phyloP scores from a whole-genome alignment of 148 eudicot species.

The Rhododendron ferrugineum region DNA sequence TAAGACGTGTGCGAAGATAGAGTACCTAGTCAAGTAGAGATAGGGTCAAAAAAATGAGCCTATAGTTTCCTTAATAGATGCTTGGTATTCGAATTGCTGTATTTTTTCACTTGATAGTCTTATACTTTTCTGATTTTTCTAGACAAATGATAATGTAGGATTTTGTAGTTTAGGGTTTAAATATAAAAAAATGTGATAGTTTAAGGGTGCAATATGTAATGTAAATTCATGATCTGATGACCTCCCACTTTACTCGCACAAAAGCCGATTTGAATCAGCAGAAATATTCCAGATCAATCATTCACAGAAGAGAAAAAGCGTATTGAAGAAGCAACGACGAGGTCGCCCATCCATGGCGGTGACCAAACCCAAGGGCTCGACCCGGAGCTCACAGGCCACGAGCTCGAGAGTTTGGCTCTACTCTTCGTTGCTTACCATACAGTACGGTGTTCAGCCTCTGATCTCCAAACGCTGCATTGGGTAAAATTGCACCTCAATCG shows the following conservation, averaged over 20 bases:
- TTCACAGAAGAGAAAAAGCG: neutral
- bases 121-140: too few relatives aligned
- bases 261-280: neutral
- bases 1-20: neutral
- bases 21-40: neutral
- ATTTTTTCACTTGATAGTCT: neutral
- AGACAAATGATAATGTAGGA: too few relatives aligned
- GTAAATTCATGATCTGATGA: neutral
- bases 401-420: slow-evolving; percentile 15
- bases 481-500: neutral
- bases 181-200: too few relatives aligned
- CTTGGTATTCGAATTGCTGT: neutral
- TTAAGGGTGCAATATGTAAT: too few relatives aligned
- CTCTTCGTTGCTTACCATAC: slow-evolving; percentile 16
- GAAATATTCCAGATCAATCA: neutral
- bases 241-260: neutral
- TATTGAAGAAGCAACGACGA: neutral
- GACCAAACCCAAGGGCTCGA: slow-evolving; percentile 9
- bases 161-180: too few relatives aligned
- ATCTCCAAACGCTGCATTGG: slow-evolving; percentile 22
- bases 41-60: too few relatives aligned
- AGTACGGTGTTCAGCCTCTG: slow-evolving; percentile 27
- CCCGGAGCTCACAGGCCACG: neutral
- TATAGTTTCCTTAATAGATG: neutral
- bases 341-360: slow-evolving; percentile 17